These are phyloP conservation scores for Wickerhamiella sergipiensis DNA, from an alignment of 805 yeast genomes.

Conservation along the genomic window DNA sequence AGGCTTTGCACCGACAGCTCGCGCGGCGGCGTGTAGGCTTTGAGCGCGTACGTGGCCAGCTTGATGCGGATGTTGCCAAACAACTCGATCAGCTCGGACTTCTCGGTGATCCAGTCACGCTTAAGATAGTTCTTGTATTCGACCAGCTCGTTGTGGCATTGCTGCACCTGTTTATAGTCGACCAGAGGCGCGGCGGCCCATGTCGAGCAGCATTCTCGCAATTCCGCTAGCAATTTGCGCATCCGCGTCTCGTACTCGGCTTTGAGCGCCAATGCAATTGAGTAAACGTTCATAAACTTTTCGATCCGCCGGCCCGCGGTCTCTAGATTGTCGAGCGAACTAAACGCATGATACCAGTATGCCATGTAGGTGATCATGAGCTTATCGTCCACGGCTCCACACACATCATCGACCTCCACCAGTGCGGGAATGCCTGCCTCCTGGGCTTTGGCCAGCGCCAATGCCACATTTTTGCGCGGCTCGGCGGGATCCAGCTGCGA, in stretches of 20 bases:
- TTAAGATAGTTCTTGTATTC: constrained; percentile 22
- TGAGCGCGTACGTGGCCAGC: constrained; percentile 24
- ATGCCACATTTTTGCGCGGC: constrained; percentile 23
- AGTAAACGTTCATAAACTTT: constrained; percentile 25
- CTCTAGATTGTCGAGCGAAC: constrained; percentile 25
- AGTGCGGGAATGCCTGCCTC: constrained; percentile 37
- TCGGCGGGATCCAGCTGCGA: constrained; percentile 21
- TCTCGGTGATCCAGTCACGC: constrained; percentile 28
- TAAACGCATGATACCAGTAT: constrained; percentile 41
- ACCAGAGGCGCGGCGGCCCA: constrained; percentile 21
- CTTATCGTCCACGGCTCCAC: constrained; percentile 43
- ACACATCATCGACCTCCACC: constrained; percentile 42
- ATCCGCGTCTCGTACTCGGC: constrained; percentile 24
- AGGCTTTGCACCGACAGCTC: constrained; percentile 21
- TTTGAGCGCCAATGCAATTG: constrained; percentile 22
- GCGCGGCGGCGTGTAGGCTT: constrained; percentile 25
- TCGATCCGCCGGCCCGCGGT: constrained; percentile 28
- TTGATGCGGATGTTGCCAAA: constrained; percentile 28
- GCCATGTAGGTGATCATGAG: constrained; percentile 44
- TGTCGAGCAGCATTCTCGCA: constrained; percentile 12
- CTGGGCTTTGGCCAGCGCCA: constrained; percentile 33
- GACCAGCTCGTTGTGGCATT: constrained; percentile 19
- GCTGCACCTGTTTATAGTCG: constrained; percentile 19
- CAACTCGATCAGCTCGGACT: constrained; percentile 24
- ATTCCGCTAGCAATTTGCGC: constrained; percentile 17